These are phyloP conservation scores for Metschnikowia sp. DNA, from an alignment of 805 yeast genomes.

Conservation along the genomic window DNA sequence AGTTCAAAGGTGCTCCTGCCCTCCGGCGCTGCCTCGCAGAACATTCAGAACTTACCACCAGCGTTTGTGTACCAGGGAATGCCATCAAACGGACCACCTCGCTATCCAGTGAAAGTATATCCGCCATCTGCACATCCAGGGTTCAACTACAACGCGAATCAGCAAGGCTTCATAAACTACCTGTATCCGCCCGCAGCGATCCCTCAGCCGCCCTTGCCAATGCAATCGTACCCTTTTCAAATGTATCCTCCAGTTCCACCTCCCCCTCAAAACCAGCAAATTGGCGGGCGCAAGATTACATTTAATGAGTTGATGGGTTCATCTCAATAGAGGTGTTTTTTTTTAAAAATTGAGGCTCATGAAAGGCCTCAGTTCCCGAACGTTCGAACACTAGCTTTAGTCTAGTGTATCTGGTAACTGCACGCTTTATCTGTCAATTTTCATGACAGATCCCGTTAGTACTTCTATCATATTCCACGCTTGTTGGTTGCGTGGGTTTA, in stretches of 20 bases:
- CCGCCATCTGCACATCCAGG: conserved; percentile 26
- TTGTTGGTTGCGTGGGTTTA: background rate
- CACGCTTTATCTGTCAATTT: no score
- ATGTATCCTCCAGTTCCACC: conserved; percentile 14
- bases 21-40: conserved; percentile 1
- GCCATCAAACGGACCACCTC: conserved; percentile 22
- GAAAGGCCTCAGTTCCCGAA: background rate
- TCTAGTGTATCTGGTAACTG: no score
- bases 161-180: conserved; percentile 33
- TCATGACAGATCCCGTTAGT: no score
- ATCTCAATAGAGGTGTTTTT: conserved; percentile 7
- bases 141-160: conserved; percentile 28
- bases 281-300: conserved; percentile 35
- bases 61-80: conserved; percentile 19
- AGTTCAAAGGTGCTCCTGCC: conserved; percentile 1
- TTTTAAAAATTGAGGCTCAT: background rate
- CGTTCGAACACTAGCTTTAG: background rate
- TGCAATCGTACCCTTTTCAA: conserved; percentile 16
- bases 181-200: conserved; percentile 22
- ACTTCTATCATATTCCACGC: background rate
- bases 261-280: conserved; percentile 11
- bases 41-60: conserved; percentile 11
- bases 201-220: conserved; percentile 16
- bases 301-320: conserved; percentile 39
- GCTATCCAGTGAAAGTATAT: conserved; percentile 34